phyloP scores from a whole-genome alignment of 306 rosid genomes.

The Coriaria nepalensis region DNA sequence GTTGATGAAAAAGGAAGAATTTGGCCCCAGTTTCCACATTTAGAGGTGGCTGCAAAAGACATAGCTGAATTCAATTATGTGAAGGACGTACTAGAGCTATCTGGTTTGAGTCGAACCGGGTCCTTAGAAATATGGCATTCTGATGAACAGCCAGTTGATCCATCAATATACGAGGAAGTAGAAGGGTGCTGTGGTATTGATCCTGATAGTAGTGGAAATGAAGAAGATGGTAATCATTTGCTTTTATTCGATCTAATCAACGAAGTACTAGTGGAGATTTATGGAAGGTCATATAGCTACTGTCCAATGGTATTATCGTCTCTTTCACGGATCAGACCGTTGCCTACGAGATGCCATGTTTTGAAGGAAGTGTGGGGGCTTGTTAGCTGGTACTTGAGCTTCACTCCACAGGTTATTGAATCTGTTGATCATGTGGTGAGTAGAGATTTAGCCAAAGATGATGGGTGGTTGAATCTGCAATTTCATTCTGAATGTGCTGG shows the following conservation, averaged over 20 bases:
- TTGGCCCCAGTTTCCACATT: neutral
- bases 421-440: constrained; percentile 44
- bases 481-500: constrained; percentile 71
- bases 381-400: constrained; percentile 39
- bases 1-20: too few species aligned
- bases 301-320: constrained; percentile 38
- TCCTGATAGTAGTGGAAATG: constrained; percentile 37
- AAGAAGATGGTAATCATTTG: constrained; percentile 32
- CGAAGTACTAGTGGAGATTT: constrained; percentile 56
- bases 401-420: constrained; percentile 20
- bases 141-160: constrained; percentile 42
- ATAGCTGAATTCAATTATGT: constrained; percentile 52
- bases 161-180: constrained; percentile 30
- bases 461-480: constrained; percentile 81
- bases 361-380: constrained; percentile 47
- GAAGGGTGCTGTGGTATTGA: constrained; percentile 39
- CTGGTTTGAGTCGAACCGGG: constrained; percentile 31
- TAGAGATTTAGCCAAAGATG: constrained; percentile 39
- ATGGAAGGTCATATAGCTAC: constrained; percentile 47
- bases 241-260: constrained; percentile 65
- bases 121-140: constrained; percentile 43
- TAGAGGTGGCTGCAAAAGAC: constrained; percentile 23
- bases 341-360: constrained; percentile 39
- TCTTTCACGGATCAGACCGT: constrained; percentile 26
- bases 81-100: constrained; percentile 49